Evolutionary conservation across 2,329 filamentous ascomycete species (phyloP), one percentile per base, ranked within the genome.

Genomic region (Xylaria sp.): DNA sequence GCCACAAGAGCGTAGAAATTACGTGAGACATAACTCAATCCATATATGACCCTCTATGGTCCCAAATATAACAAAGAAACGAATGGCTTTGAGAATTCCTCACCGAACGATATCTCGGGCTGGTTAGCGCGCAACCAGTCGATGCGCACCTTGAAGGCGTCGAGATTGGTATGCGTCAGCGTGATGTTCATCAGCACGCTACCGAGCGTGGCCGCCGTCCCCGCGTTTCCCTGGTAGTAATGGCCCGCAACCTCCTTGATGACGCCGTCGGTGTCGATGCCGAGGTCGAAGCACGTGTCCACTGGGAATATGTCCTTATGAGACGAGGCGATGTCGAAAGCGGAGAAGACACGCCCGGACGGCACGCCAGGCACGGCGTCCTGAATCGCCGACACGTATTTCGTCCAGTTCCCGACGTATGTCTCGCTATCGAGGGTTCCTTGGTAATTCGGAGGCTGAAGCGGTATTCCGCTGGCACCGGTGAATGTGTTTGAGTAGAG

Each of bases 161-260:
- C 76, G 3, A 79, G 70, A 64, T 75, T 72, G 10, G 45, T 44
- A 56, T 77, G 74, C 31, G 75, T 77, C 1, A 67, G 61, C 45
- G 66, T 71, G 51, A 74, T 68, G 55, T 76, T 72, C 77, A 79
- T 79, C 0, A 79, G 74, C 7, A 69, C 72, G 1, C 57, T 51
- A 3, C 72, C 76, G 0, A 80, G 74, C 36, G 76, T 73, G 1
- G 53, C 68, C 0, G 77, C 77, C 5, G 64, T 70, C 0, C 77
- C 77, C 0, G 76, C 77, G 2, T 72, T 61, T 4, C 73, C 75
- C 68, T 80, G 77, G 67, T 80, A 80, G 69, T 79, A 80, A 57
- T 80, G 79, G 38, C 78, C 76, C n/a, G 78, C 74, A 2, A 79
- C 77, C 50, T 78, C 76, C 64, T 78, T 77, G 63, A 80, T 72